Evolutionary conservation across 2,329 filamentous ascomycete genomes (phyloP).

Genomic region (Lachnellula arida): DNA sequence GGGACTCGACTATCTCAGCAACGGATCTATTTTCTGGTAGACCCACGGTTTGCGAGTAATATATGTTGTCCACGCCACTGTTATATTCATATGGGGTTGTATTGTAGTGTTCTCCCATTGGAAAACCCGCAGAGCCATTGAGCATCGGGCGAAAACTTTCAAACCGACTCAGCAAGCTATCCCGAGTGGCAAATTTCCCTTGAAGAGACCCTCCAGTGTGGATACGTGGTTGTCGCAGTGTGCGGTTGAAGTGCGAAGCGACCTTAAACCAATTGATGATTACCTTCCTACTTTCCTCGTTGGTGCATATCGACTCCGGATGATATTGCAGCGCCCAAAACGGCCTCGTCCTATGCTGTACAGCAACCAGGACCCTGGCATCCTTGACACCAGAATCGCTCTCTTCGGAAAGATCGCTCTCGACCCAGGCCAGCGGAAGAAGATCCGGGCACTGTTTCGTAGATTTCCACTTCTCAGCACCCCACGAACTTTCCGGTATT

Average conservation of each 20-base stretch:
- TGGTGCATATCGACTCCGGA: constrained; percentile 66
- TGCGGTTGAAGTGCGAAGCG: constrained; percentile 42
- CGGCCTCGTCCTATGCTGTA: constrained; percentile 52
- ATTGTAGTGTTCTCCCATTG: not conserved
- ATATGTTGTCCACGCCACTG: constrained; percentile 27
- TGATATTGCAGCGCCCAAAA: constrained; percentile 70
- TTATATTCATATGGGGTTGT: not conserved
- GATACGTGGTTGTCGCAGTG: constrained; percentile 4
- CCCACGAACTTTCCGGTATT: constrained; percentile 16
- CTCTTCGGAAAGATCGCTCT: constrained; percentile 19
- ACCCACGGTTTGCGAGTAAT: constrained; percentile 39
- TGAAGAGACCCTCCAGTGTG: constrained; percentile 9
- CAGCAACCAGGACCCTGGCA: constrained; percentile 53
- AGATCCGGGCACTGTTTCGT: constrained; percentile 21
- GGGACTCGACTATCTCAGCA: constrained; percentile 48
- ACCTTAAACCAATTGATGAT: constrained; percentile 59
- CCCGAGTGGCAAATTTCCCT: constrained; percentile 21
- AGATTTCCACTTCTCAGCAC: constrained; percentile 23
- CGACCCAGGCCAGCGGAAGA: constrained; percentile 33
- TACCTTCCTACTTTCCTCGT: constrained; percentile 46
- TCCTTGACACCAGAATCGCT: constrained; percentile 28
- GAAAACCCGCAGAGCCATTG: constrained; percentile 5
- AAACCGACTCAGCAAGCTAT: constrained; percentile 26
- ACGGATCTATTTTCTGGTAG: constrained; percentile 45
- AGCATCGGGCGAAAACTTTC: constrained; percentile 4